Base-by-base conservation (phyloP, 495 filamentous ascomycete genomes). In the Podospora fimiseda region DNA sequence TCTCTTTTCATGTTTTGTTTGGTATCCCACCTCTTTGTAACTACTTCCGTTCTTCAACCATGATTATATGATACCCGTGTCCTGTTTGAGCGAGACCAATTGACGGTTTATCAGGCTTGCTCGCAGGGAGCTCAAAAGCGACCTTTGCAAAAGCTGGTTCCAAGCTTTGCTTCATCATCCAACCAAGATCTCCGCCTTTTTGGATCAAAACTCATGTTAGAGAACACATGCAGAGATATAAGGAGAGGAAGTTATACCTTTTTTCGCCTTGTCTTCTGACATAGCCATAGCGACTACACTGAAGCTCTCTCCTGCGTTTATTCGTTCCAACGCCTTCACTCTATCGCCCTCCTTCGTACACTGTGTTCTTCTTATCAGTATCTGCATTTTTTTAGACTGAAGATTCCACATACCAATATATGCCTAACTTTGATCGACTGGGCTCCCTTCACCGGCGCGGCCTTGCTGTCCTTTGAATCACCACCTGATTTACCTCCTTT, bases 1-100 rank as follows among this genome's bases (percentile, higher is more conserved):
- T n/a, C n/a, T n/a, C n/a, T n/a, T n/a, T 44, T 21, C 22, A 22
- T 21, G 14, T 13, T 44, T 16, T 13, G 19, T 14, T 22, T 16
- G 53, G 6, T 50, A 43, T 41, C 43, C 47, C 50, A 43, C 23
- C 23, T 11, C 24, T n/a, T 18, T 23, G 39, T 15, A 0, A 21
- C 36, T 54, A 63, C 50, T 67, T 63, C 42, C 65, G 48, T 15
- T 51, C 65, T 51, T 70, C 58, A 85, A 95, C 88, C 84, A 95
- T 93, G 51, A 96, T 84, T 49, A 95, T 83, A 70, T 96, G 91
- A 75, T 95, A 95, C n/a, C 91, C 91, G 71, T 84, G 84, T 8
- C 76, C 74, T 2, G 89, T 92, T 74, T 94, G 95, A 24, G 82
- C 85, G 71, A 94, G 87, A 13, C 71, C 87, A 64, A 79, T 87